Conservation (phyloP, 805 yeast species). For the Babjeviella inositovora region DNA sequence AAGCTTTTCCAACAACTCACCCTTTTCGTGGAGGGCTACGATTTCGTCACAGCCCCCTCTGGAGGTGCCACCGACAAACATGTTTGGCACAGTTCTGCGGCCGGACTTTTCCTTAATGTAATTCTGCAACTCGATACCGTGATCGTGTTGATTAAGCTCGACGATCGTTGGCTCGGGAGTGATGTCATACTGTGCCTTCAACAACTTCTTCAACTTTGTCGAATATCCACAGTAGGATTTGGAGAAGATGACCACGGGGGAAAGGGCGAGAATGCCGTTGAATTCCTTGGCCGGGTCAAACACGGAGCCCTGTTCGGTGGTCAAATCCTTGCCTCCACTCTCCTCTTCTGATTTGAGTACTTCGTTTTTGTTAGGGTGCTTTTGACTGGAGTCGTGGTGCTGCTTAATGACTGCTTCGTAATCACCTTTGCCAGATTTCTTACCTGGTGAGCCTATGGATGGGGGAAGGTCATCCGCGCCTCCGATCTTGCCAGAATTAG, state of each 20-base stretch:
- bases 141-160: constrained; percentile 67
- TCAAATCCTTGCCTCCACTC: constrained; percentile 1
- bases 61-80: constrained; percentile 56
- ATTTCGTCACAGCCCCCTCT: constrained; percentile 89
- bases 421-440: too few species aligned
- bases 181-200: constrained; percentile 47
- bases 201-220: constrained; percentile 47
- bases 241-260: constrained; percentile 51
- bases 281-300: constrained; percentile 40
- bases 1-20: constrained; percentile 32
- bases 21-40: constrained; percentile 37
- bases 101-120: constrained; percentile 58
- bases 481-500: too few species aligned
- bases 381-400: too few species aligned
- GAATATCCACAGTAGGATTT: constrained; percentile 65
- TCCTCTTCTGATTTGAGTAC: too few species aligned
- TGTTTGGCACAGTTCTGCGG: constrained; percentile 81
- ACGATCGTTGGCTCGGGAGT: constrained; percentile 60
- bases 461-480: too few species aligned
- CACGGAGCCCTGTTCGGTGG: constrained; percentile 1
- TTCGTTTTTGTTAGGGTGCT: too few species aligned
- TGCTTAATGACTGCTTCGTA: too few species aligned
- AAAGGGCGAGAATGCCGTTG: constrained; percentile 33
- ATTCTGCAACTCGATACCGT: constrained; percentile 64
- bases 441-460: too few species aligned